Evolutionary conservation across 768 basidiomycete species (phyloP).

Genomic region (Tephrocybe sp.): DNA sequence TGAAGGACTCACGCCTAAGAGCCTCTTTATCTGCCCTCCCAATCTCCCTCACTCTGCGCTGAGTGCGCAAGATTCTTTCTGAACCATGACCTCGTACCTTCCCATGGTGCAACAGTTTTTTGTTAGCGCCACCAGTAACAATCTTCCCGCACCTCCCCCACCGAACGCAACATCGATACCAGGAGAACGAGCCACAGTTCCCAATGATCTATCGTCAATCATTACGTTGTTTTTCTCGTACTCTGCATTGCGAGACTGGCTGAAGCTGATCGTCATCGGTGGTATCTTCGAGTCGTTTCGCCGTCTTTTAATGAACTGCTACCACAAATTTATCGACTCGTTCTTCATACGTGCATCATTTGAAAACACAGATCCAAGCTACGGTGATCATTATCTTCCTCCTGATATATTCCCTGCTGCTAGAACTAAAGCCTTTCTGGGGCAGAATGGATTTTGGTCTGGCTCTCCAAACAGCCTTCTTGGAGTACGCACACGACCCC

Average conservation of each 20-base stretch:
- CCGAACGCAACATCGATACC: slow-evolving; percentile 3
- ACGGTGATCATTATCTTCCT: slow-evolving; percentile 14
- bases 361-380: slow-evolving; percentile 37
- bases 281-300: slow-evolving; percentile 50
- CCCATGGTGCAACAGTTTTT: slow-evolving; percentile 12
- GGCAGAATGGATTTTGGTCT: slow-evolving; percentile 58
- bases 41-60: too few species aligned
- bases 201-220: slow-evolving; percentile 14
- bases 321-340: slow-evolving; percentile 36
- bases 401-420: neutral
- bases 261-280: slow-evolving; percentile 51
- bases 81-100: slow-evolving; percentile 9
- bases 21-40: too few species aligned
- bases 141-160: neutral
- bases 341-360: slow-evolving; percentile 55
- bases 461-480: slow-evolving; percentile 54
- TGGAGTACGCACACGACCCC: slow-evolving; percentile 41
- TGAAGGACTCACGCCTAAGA: too few species aligned
- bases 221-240: slow-evolving; percentile 31
- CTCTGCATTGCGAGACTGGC: slow-evolving; percentile 50
- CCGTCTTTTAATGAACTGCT: slow-evolving; percentile 34
- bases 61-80: neutral
- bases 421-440: too few species aligned
- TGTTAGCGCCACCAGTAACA: neutral
- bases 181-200: slow-evolving; percentile 11